Evolutionary conservation across 352 stramenopile species (phyloP).

Genomic region (Globisporangium perplexum): DNA sequence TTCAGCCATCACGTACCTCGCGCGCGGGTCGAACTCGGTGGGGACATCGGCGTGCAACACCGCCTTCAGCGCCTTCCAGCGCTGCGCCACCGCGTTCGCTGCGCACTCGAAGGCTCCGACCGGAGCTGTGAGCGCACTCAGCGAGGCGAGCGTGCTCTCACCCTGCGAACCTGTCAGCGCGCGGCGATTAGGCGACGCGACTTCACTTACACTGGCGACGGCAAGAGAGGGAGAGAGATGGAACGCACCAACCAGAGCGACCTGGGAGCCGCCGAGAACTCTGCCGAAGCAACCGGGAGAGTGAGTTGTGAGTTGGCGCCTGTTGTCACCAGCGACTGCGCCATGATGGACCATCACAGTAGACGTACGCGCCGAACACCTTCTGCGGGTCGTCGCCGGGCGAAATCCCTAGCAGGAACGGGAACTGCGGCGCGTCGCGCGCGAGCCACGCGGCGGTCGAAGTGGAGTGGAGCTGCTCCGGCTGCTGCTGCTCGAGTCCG

Average conservation of each 20-base stretch:
- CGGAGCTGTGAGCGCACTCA: conserved; percentile 26
- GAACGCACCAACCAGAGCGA: not conserved
- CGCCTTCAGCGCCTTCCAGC: conserved; percentile 37
- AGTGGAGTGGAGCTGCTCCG: not conserved
- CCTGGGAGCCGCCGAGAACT: not conserved
- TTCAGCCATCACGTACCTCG: conserved; percentile 7
- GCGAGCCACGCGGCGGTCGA: conserved; percentile 33
- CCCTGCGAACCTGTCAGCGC: conserved; percentile 20
- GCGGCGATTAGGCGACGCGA: not conserved
- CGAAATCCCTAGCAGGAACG: conserved; percentile 56
- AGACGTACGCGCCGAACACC: conserved; percentile 24
- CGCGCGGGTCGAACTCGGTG: conserved; percentile 27
- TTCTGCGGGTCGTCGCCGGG: conserved; percentile 38
- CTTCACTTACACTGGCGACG: not conserved
- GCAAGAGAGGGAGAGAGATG: conserved; percentile 1
- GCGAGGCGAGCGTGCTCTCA: conserved; percentile 26
- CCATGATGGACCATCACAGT: not conserved
- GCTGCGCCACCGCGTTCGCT: conserved; percentile 22
- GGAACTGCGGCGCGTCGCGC: conserved; percentile 48
- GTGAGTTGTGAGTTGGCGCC: not conserved
- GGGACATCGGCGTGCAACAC: conserved; percentile 37
- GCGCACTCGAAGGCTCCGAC: conserved; percentile 13
- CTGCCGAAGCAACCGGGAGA: not conserved
- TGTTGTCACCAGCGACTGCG: not conserved
- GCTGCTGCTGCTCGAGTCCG: conserved; percentile 2